A percentile compares a stretch with the other conserved stretches of the same genome.
These are phyloP conservation scores for Steccherinum ochraceum DNA, from an alignment of 768 basidiomycete species.

Conservation along the genomic window DNA sequence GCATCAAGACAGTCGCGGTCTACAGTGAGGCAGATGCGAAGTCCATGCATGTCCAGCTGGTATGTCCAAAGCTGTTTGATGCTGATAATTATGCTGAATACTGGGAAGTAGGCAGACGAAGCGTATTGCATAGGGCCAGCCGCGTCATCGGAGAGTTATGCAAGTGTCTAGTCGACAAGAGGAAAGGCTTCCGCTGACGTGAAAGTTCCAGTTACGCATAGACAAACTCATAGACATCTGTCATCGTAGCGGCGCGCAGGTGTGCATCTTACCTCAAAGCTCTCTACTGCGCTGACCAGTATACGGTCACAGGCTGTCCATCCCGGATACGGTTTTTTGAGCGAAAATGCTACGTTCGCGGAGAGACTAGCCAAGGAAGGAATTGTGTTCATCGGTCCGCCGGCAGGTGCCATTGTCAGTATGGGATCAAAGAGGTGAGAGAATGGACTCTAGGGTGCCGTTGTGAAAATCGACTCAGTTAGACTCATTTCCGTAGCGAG, in stretches of 20 bases:
- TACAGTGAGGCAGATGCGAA: slow-evolving; percentile 83
- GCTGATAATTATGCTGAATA: slow-evolving; percentile 1
- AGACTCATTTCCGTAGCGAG: slow-evolving; percentile 44
- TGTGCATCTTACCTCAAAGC: slow-evolving; percentile 29
- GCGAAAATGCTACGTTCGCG: slow-evolving; percentile 85
- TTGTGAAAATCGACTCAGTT: neutral
- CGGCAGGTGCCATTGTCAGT: slow-evolving; percentile 77
- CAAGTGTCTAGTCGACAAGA: slow-evolving; percentile 33
- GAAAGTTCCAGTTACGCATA: slow-evolving; percentile 55
- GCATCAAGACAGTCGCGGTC: slow-evolving; percentile 88
- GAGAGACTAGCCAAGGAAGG: slow-evolving; percentile 68
- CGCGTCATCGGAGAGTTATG: slow-evolving; percentile 83
- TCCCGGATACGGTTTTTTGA: slow-evolving; percentile 90
- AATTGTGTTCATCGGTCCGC: slow-evolving; percentile 88
- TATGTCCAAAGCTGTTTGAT: slow-evolving; percentile 22
- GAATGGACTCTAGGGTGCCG: neutral
- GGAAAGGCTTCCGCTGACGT: neutral
- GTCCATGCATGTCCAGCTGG: slow-evolving; percentile 78
- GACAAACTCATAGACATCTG: slow-evolving; percentile 88
- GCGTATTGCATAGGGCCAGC: slow-evolving; percentile 80
- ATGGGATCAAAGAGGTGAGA: slow-evolving; percentile 94
- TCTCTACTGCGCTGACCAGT: neutral
- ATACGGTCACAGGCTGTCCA: slow-evolving; percentile 70
- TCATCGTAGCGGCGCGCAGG: slow-evolving; percentile 77
- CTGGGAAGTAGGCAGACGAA: slow-evolving; percentile 41